Evolutionary conservation across 2,329 filamentous ascomycete genomes (phyloP).

Genomic region (Bipolaris zeicola): DNA sequence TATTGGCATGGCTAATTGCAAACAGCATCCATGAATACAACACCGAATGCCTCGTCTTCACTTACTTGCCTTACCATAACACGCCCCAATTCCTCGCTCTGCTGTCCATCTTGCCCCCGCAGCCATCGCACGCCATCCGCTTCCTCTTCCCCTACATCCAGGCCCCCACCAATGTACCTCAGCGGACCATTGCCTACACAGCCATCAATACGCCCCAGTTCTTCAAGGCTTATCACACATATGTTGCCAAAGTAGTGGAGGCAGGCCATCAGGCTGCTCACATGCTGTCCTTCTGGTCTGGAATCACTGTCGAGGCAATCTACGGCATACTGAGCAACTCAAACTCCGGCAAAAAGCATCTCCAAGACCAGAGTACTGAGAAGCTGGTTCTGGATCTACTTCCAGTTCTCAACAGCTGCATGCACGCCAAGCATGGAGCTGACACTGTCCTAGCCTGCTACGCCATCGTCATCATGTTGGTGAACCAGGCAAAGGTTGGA

Average conservation of each 20-base stretch:
- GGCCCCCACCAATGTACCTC: conserved; percentile 74
- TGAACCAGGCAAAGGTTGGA: conserved; percentile 78
- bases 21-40: conserved; percentile 84
- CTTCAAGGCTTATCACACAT: conserved; percentile 75
- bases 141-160: conserved; percentile 88
- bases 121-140: conserved; percentile 74
- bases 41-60: conserved; percentile 74
- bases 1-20: background rate
- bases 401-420: conserved; percentile 75
- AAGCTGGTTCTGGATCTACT: conserved; percentile 71
- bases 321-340: conserved; percentile 79
- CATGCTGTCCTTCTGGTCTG: conserved; percentile 88
- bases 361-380: conserved; percentile 82
- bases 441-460: conserved; percentile 87
- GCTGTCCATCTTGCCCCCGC: conserved; percentile 81
- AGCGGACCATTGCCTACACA: conserved; percentile 81
- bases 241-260: conserved; percentile 76
- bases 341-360: conserved; percentile 73
- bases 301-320: conserved; percentile 82
- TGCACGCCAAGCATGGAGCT: conserved; percentile 75
- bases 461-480: conserved; percentile 86
- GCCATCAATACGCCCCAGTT: conserved; percentile 79
- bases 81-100: conserved; percentile 84
- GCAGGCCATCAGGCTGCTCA: conserved; percentile 75
- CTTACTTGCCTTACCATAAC: conserved; percentile 91